Percentiles rank a stretch among this genome's conserved stretches.
phyloP scores from a whole-genome alignment of 2,329 filamentous ascomycete genomes.

The Ophiostoma australiae region DNA sequence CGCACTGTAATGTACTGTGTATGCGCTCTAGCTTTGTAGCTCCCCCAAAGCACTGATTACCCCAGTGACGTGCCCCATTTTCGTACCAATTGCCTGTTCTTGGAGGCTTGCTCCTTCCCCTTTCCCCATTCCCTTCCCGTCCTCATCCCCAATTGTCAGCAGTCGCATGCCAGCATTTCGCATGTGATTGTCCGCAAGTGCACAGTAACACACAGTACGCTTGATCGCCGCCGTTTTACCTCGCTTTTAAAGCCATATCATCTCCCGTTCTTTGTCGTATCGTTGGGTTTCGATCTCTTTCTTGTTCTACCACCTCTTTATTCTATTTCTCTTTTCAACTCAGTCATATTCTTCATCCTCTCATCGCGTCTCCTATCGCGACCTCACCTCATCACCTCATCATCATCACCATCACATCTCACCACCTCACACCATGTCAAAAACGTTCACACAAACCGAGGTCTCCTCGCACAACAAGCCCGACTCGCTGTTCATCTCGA shows the following conservation, averaged over 20 bases:
- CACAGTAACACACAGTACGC: slow-evolving; percentile 3
- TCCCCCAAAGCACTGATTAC: background rate
- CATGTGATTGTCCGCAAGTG: slow-evolving; percentile 17
- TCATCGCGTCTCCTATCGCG: background rate
- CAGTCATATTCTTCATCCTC: background rate
- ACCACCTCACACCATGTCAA: slow-evolving; percentile 60
- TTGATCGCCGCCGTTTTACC: background rate
- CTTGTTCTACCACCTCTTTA: background rate
- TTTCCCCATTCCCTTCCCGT: background rate
- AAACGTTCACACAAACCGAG: slow-evolving; percentile 76
- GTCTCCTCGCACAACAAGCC: slow-evolving; percentile 89
- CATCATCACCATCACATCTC: background rate
- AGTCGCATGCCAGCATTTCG: slow-evolving; percentile 2
- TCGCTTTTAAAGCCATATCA: background rate
- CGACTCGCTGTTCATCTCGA: slow-evolving; percentile 79
- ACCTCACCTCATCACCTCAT: background rate
- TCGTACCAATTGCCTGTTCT: background rate
- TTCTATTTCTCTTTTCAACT: slow-evolving; percentile 9
- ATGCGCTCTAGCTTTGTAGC: background rate
- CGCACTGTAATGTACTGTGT: slow-evolving; percentile 15
- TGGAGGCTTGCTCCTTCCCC: background rate
- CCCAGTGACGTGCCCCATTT: slow-evolving; percentile 12
- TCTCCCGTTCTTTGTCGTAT: slow-evolving; percentile 5
- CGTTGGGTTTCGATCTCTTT: background rate
- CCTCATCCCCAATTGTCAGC: slow-evolving; percentile 10